phyloP scores from a whole-genome alignment of 345 rosid genomes.

The Camelina hispida region DNA sequence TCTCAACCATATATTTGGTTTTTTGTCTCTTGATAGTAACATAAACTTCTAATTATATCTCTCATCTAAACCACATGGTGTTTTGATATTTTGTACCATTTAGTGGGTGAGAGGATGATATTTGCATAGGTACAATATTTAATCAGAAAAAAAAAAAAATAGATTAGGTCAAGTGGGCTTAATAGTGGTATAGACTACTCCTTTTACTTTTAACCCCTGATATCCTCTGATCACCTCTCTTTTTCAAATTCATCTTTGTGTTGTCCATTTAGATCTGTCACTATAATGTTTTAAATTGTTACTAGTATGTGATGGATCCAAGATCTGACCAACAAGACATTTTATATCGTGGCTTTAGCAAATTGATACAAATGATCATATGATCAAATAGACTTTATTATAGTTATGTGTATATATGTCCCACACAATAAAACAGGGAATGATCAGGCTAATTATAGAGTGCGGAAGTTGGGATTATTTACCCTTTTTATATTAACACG shows the following conservation, averaged over 20 bases:
- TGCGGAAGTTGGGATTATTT: background rate
- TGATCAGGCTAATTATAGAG: background rate
- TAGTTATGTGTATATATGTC: background rate
- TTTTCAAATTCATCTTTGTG: conserved; percentile 27
- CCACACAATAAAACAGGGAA: conserved; percentile 6
- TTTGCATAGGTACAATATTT: conserved; percentile 16
- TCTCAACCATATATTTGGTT: conserved; percentile 31
- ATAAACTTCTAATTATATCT: conserved; percentile 38
- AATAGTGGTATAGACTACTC: conserved; percentile 17
- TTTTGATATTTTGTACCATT: conserved; percentile 34
- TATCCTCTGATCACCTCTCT: conserved; percentile 25
- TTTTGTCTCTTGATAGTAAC: conserved; percentile 31
- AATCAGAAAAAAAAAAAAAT: background rate
- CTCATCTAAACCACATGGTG: conserved; percentile 34
- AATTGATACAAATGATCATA: background rate
- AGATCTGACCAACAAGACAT: conserved; percentile 10
- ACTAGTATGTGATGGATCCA: conserved; percentile 29
- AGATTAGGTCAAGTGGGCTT: conserved; percentile 33
- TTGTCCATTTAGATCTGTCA: conserved; percentile 29
- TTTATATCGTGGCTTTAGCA: conserved; percentile 25
- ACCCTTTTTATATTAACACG: background rate
- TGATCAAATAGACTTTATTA: background rate
- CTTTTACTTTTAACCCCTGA: conserved; percentile 35
- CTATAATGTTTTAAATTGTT: conserved; percentile 20
- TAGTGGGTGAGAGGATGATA: conserved; percentile 36